A percentile compares a stretch with the other conserved stretches of the same genome.
phyloP scores from a whole-genome alignment of 192 early-diverging fungal genomes.

The Paraglomus occultum region DNA sequence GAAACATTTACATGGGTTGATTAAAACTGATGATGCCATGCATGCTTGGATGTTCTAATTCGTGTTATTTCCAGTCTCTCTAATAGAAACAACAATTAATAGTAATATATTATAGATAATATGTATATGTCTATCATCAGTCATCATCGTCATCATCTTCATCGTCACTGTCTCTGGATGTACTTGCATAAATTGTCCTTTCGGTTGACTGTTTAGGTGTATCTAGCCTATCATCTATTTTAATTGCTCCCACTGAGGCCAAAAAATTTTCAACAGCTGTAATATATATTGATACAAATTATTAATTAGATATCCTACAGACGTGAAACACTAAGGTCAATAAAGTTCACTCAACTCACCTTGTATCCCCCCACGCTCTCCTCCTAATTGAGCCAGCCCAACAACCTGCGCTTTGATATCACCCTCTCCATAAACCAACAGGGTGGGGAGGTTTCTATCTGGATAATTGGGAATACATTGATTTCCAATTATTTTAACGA shows the following conservation, averaged over 20 bases:
- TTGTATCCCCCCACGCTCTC: conserved; percentile 71
- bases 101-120: neutral
- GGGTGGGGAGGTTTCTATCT: conserved; percentile 81
- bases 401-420: conserved; percentile 86
- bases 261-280: conserved; percentile 22
- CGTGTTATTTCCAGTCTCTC: too few species aligned
- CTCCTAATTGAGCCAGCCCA: conserved; percentile 75
- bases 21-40: too few species aligned
- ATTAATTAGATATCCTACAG: neutral
- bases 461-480: conserved; percentile 97
- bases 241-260: conserved; percentile 20
- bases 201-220: neutral
- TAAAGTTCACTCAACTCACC: conserved; percentile 43
- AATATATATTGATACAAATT: neutral
- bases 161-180: conserved; percentile 12
- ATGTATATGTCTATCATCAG: neutral
- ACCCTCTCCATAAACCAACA: conserved; percentile 89
- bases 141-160: conserved; percentile 5
- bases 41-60: too few species aligned
- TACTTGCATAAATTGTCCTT: conserved; percentile 12
- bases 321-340: too few species aligned
- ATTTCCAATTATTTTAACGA: conserved; percentile 88
- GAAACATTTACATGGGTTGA: too few species aligned
- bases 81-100: too few species aligned
- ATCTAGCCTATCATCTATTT: neutral